Percentiles rank a stretch among this genome's conserved stretches.
Evolutionary conservation across 2,329 filamentous ascomycete species (phyloP).

Genomic region (Aspergillus calidoustus): DNA sequence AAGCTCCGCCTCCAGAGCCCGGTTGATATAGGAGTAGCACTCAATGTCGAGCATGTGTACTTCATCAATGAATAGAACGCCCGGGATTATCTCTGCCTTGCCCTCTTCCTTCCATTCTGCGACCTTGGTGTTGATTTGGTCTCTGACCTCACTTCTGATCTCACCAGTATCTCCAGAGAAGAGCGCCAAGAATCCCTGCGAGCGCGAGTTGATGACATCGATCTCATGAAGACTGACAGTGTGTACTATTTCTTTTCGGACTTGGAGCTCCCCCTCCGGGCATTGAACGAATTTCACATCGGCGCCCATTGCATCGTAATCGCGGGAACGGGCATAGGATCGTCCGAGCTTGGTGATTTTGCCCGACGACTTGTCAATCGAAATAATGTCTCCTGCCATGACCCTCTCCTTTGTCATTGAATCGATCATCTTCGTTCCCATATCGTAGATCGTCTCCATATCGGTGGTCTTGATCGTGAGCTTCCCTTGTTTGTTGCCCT

Average conservation of each 20-base stretch:
- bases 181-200: conserved; percentile 95
- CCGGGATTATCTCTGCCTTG: conserved; percentile 96
- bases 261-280: conserved; percentile 95
- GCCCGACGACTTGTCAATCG: conserved; percentile 96
- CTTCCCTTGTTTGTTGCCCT: conserved; percentile 96
- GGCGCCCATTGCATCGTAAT: conserved; percentile 98
- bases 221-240: conserved; percentile 98
- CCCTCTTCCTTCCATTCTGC: conserved; percentile 99
- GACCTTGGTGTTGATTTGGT: conserved; percentile 99
- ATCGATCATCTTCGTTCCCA: conserved; percentile 99
- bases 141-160: conserved; percentile 93
- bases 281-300: conserved; percentile 98
- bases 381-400: conserved; percentile 97
- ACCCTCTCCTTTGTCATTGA: conserved; percentile 99
- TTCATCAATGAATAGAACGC: conserved; percentile 97
- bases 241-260: conserved; percentile 94
- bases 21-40: conserved; percentile 98
- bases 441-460: conserved; percentile 99
- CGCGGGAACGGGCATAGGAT: conserved; percentile 90
- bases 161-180: conserved; percentile 98
- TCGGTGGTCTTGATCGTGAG: conserved; percentile 99
- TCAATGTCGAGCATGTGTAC: conserved; percentile 99
- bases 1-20: conserved; percentile 90
- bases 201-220: conserved; percentile 97
- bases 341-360: conserved; percentile 97